Evolutionary conservation across 305 asterid genomes (phyloP), one percentile per base, ranked within the genome.

Genomic region (Rubia occidens): DNA sequence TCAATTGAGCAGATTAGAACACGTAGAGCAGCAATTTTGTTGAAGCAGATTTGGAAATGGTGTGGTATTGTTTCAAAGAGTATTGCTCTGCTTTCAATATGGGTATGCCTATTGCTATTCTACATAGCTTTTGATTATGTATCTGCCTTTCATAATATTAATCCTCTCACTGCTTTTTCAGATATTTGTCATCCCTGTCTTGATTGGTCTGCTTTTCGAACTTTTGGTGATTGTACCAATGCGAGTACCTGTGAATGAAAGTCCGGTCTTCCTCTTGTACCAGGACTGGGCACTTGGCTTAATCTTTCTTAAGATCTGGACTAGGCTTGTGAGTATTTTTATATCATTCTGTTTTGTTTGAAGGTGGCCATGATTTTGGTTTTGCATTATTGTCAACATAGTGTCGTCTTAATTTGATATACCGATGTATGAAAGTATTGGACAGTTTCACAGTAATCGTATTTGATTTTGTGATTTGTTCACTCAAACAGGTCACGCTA

Each of bases 271-370:
- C 87, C 97, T 91, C 67, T 73, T 94, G 72, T 94, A 91, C 72
- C 99, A 94, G 81, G 99, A 94, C 76, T 94, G 99, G 99, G 97
- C 97, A 68, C 87, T 94, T 39, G 99, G 99, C 74, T 75, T 94
- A 3, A 86, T 94, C 79, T 91, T 94, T 83, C 85, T 94, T 68
- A 91, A 94, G 90, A 89, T 89, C 53, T 94, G 99, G 99, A 94
- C 97, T 71, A 87, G 96, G 81, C 87, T 94, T 95, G 99, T 94
- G 74, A 86, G 95, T 55, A n/a, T 26, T 9, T 20, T 49, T 9
- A 26, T n/a, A 35, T 20, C 21, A 47, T 60, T 43, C 15, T 63
- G 55, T 18, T 8, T 17, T 53, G n/a, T 53, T 8, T 54, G 60
- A 17, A 17, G 17, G 14, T 4, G 14, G 6, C 35, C 2, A 64